Percentiles rank a stretch among this genome's conserved stretches.
These are phyloP conservation scores for Cystofilobasidium macerans DNA, from an alignment of 768 basidiomycete species.

Conservation along the genomic window DNA sequence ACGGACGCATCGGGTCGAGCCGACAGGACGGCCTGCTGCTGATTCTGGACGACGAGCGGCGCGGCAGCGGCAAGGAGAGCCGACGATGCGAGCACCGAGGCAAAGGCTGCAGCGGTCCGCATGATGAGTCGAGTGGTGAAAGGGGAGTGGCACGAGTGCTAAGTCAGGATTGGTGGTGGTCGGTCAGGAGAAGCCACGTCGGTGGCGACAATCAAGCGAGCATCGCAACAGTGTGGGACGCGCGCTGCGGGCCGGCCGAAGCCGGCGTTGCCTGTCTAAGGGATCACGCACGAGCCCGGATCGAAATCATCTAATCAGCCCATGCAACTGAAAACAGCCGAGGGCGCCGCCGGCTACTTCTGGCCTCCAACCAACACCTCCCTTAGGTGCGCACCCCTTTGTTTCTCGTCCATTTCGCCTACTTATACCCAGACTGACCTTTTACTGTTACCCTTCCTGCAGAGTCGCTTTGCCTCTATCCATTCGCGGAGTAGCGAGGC, in stretches of 20 bases:
- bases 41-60: neutral
- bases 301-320: neutral
- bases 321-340: neutral
- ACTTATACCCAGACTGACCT: neutral
- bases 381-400: slow-evolving; percentile 10
- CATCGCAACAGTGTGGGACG: no score
- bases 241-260: no score
- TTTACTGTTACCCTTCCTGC: neutral
- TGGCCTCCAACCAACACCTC: slow-evolving; percentile 12
- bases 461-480: slow-evolving; percentile 27
- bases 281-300: no score
- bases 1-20: neutral
- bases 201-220: no score
- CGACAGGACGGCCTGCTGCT: neutral
- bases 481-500: slow-evolving; percentile 24
- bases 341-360: no score
- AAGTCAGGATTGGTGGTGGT: no score
- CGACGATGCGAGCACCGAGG: slow-evolving; percentile 6
- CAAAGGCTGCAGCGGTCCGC: neutral
- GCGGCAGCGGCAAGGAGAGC: slow-evolving; percentile 7
- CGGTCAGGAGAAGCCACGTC: no score
- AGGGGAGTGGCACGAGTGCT: neutral
- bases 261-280: no score
- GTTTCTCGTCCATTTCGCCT: neutral
- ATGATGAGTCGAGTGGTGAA: neutral